Base-by-base conservation (phyloP, 1,284 basidiomycete genomes). In the Ustilago sp. region DNA sequence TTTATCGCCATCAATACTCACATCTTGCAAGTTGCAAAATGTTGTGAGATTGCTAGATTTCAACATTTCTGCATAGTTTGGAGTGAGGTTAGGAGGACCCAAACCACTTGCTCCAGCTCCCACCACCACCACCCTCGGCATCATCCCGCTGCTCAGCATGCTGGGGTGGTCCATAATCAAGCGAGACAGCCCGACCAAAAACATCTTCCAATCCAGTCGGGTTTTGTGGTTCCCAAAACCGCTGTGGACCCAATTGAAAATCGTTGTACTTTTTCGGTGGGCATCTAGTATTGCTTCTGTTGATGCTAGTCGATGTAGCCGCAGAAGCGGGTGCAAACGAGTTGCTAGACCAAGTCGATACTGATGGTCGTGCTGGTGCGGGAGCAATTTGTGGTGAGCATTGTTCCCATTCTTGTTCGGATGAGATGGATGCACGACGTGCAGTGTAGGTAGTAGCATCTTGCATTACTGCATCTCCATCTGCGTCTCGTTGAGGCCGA, bases 181-280 rank as follows among this genome's bases (percentile, higher is more conserved):
- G 62, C n/a, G 63, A 56, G 4, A 81, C 56, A 8, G 70, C 59
- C 19, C 58, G 53, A 3, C 63, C 77, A 68, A 83, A 83, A 1
- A 81, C 64, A 12, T 83, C 80, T 60, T 83, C 82, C 8, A 83
- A 53, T 2, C 82, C 82, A 15, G 77, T 83, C 12, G 79, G 77
- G 5, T 61, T 56, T 32, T 74, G 63, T 4, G 77, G 80, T 36
- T 70, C 80, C 63, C 75, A 78, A 36, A 82, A 81, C 0, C 72
- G 72, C 35, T 81, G 82, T 13, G 80, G 79, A 2, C 79, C 82
- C 13, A 82, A 56, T 51, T 66, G 62, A n/a, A 81, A 61, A 36
- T 73, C 51, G 41, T 45, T 55, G 47, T 73, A 68, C 13, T 35
- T 57, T 50, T 23, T 32, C 11, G 31, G 23, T 50, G 28, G 38